Conservation (phyloP, 176 grass and related monocot genomes). For the Stipa capillata region DNA sequence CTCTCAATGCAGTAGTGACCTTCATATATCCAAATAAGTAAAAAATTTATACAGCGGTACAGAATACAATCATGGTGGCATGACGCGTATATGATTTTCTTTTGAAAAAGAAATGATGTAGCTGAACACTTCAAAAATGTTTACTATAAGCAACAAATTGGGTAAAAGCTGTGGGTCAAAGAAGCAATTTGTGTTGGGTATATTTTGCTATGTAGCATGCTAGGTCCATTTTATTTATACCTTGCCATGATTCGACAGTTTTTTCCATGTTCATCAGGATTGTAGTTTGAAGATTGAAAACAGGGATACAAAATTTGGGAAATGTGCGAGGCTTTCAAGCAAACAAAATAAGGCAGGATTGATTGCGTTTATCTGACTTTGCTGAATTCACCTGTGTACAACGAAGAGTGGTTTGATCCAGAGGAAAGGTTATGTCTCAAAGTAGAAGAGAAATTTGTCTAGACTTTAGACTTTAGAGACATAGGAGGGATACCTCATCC, state of each 20-base stretch:
- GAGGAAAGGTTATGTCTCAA: not conserved
- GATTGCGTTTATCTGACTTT: not conserved
- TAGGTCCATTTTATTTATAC: not conserved
- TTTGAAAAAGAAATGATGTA: not conserved
- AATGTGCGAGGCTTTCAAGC: not conserved
- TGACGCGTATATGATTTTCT: not conserved
- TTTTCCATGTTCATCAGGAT: not conserved
- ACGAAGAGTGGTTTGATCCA: not conserved
- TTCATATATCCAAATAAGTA: slow-evolving; percentile 9
- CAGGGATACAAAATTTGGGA: not conserved
- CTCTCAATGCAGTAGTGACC: slow-evolving; percentile 77
- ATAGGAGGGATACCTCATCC: slow-evolving; percentile 45
- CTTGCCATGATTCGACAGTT: not conserved
- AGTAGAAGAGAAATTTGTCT: not conserved
- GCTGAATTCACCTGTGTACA: not conserved
- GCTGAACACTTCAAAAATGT: not conserved
- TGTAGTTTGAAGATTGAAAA: not conserved
- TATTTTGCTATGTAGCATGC: not conserved
- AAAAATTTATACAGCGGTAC: not conserved
- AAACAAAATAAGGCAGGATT: not conserved
- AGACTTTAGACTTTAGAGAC: not conserved
- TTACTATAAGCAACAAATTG: not conserved
- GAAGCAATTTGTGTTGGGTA: not conserved
- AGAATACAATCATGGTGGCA: not conserved
- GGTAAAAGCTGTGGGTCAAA: not conserved